Evolutionary conservation across 2,329 filamentous ascomycete genomes (phyloP), one percentile per base, ranked within the genome.

Genomic region (Cladosporium sp.): DNA sequence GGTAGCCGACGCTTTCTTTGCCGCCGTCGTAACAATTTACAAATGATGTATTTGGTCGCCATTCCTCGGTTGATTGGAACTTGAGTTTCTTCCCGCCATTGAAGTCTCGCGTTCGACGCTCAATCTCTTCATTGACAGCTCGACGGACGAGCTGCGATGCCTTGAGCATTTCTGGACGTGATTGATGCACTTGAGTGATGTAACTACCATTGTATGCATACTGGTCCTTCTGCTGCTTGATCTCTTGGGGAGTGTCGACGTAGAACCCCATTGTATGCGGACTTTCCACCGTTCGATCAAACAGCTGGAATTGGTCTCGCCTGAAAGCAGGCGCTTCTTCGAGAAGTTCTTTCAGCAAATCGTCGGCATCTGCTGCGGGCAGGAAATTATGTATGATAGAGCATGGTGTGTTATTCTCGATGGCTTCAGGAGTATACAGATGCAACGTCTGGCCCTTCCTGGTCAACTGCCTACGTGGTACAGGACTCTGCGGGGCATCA

Each of bases 321-420:
- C 86, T 79, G 69, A 92, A 96, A 0, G 87, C 84, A 20, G 82
- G 77, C 1, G 88, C 82, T 74, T 97, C 91, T 1, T 81, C 75
- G 1, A 97, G 75, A 38, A 97, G 80, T 71, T 97, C 92, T 34
- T 74, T 72, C 0, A 97, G 78, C 12, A 99, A 79, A 0, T 81
- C 79, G 63, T 91, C 88, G 39, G 94, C 93, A 60, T 89, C 80
- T 1, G 86, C 78, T 0, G 80, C 30, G 0, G 90, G 86, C 0
- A 99, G 79, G 66, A 97, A 97, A 68, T 96, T 94, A 74, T 96
- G 92, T 58, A 97, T 86, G 64, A 97, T 89, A 11, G 90, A 92
- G 74, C 92, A 97, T 1, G 94, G 92, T 0, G 93, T 96, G 69
- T 96, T 84, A 22, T 84, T 81, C 51, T 90, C 88, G 47, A 97